Conservation (phyloP, 768 basidiomycete species). For the Tephrocybe sp. region DNA sequence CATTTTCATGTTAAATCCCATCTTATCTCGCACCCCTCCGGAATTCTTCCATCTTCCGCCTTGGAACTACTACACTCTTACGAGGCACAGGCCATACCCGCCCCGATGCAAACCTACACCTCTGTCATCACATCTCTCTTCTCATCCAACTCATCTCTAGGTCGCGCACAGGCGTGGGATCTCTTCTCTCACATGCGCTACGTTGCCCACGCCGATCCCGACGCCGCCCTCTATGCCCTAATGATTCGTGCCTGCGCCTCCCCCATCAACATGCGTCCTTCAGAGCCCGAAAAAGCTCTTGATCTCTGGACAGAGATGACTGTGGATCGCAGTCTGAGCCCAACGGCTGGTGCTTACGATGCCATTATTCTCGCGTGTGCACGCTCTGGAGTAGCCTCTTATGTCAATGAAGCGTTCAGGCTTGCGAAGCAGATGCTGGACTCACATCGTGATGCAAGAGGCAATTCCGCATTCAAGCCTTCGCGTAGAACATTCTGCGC, state of each 20-base stretch:
- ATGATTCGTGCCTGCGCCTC: slow-evolving; percentile 90
- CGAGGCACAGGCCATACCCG: slow-evolving; percentile 60
- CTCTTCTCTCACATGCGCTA: slow-evolving; percentile 96
- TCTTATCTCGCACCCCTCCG: slow-evolving; percentile 46
- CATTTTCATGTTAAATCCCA: slow-evolving; percentile 75
- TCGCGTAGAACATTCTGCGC: slow-evolving; percentile 74
- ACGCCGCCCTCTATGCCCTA: slow-evolving; percentile 66
- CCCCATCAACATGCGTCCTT: slow-evolving; percentile 41
- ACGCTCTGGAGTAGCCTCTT: slow-evolving; percentile 55
- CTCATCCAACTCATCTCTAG: slow-evolving; percentile 45
- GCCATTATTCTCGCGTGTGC: slow-evolving; percentile 85
- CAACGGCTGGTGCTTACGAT: slow-evolving; percentile 72
- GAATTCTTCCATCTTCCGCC: slow-evolving; percentile 59
- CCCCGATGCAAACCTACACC: slow-evolving; percentile 77
- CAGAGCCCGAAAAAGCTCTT: slow-evolving; percentile 88
- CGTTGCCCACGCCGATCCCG: slow-evolving; percentile 83
- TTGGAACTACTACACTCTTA: slow-evolving; percentile 70
- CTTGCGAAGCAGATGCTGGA: slow-evolving; percentile 88
- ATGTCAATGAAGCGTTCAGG: slow-evolving; percentile 81
- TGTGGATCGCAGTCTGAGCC: slow-evolving; percentile 58
- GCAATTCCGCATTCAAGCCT: slow-evolving; percentile 57
- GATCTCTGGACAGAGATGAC: slow-evolving; percentile 96
- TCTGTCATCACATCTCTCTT: slow-evolving; percentile 62
- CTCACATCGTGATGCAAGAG: slow-evolving; percentile 63
- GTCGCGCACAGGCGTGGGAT: slow-evolving; percentile 87